These are phyloP conservation scores for Entomortierella beljakovae DNA, from an alignment of 192 early-diverging fungal genomes.

Conservation along the genomic window DNA sequence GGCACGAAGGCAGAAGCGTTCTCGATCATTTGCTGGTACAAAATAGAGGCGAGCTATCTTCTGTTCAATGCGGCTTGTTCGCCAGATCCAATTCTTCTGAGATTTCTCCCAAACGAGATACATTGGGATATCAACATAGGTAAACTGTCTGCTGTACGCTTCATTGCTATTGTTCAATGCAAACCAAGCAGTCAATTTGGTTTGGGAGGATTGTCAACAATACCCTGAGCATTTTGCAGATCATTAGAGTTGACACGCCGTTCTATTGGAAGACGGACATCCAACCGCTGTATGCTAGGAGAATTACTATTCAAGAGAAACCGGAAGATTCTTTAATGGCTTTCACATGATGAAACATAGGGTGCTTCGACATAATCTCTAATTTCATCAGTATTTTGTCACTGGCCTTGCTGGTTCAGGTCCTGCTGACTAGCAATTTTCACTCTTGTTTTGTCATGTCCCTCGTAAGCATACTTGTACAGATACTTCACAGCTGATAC, in stretches of 20 bases:
- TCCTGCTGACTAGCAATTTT: background rate
- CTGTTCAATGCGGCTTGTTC: background rate
- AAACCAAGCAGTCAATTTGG: conserved; percentile 17
- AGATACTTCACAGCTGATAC: conserved; percentile 48
- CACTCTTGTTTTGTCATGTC: conserved; percentile 32
- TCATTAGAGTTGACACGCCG: no score
- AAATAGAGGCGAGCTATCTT: conserved; percentile 9
- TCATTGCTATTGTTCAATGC: background rate
- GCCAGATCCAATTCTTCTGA: background rate
- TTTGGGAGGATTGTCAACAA: no score
- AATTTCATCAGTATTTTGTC: conserved; percentile 21
- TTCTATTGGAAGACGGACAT: conserved; percentile 19
- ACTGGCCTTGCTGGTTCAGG: no score
- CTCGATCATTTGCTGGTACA: conserved; percentile 11
- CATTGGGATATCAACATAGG: conserved; percentile 10
- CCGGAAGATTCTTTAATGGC: conserved; percentile 38
- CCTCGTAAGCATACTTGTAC: conserved; percentile 56
- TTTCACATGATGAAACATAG: conserved; percentile 44
- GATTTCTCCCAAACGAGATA: conserved; percentile 4
- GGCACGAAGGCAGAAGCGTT: conserved; percentile 22
- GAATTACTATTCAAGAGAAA: conserved; percentile 36
- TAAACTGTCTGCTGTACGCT: background rate
- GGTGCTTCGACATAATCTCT: background rate
- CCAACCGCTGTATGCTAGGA: conserved; percentile 28
- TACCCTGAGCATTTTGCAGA: no score